Conservation (phyloP, 257 asterid species). For the Nicotiana paniculata region DNA sequence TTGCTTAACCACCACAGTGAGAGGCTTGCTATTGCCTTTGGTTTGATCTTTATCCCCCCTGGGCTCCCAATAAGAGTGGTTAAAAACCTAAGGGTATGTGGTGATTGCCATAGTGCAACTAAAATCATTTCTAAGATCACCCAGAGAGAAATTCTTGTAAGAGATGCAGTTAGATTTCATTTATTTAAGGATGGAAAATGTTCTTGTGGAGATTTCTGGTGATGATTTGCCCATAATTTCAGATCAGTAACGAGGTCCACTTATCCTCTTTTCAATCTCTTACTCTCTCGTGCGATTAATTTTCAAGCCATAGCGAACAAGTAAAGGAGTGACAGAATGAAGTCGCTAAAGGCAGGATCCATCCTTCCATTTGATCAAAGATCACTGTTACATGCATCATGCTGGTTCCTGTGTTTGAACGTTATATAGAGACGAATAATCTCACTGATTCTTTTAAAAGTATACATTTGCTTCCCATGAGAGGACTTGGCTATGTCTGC, state of each 20-base stretch:
- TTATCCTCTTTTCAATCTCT: no score
- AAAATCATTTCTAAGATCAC: constrained; percentile 43
- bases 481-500: background rate
- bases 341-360: no score
- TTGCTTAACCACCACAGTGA: constrained; percentile 37
- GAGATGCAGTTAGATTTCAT: constrained; percentile 42
- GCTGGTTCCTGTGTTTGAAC: background rate
- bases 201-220: constrained; percentile 49
- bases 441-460: background rate
- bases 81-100: constrained; percentile 38
- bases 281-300: no score
- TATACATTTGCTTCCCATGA: background rate
- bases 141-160: constrained; percentile 34
- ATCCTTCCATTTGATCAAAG: no score
- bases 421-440: background rate
- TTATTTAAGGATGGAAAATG: constrained; percentile 38
- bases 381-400: background rate
- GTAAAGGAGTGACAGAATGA: no score
- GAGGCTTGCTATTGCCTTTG: constrained; percentile 49
- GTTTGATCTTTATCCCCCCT: constrained; percentile 30
- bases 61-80: constrained; percentile 34
- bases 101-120: constrained; percentile 42
- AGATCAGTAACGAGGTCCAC: background rate
- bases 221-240: background rate
- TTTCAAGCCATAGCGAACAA: no score